phyloP scores from a whole-genome alignment of 306 rosid species.

The Cucurbita argyrosperma region DNA sequence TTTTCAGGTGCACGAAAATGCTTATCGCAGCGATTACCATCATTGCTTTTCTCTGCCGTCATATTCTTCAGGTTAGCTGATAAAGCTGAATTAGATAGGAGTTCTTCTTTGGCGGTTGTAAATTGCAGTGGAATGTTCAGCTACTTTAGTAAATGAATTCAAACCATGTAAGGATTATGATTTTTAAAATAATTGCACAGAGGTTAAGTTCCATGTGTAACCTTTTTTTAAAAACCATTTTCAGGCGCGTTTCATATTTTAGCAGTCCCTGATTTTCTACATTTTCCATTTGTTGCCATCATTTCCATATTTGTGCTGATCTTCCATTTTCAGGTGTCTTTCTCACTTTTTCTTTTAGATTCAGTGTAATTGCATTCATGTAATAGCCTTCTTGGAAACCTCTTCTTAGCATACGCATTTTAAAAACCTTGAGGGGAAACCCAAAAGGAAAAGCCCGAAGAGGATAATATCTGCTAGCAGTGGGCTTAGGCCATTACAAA shows the following conservation, averaged over 20 bases:
- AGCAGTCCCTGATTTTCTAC: background rate
- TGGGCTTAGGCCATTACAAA: too few species aligned
- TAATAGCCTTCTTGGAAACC: too few species aligned
- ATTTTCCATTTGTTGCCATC: background rate
- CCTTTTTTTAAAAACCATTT: background rate
- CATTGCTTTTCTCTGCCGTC: conserved; percentile 81
- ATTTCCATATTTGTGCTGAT: background rate
- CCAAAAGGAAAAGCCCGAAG: too few species aligned
- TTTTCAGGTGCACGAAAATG: conserved; percentile 93
- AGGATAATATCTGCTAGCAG: too few species aligned
- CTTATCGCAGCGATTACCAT: conserved; percentile 72
- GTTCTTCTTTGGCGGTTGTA: background rate
- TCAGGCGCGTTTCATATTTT: background rate
- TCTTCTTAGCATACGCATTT: too few species aligned
- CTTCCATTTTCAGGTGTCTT: background rate
- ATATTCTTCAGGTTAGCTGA: conserved; percentile 50
- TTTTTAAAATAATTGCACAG: background rate
- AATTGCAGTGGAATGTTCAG: background rate
- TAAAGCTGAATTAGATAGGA: background rate
- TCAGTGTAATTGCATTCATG: background rate
- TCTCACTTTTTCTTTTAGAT: background rate
- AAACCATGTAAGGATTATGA: background rate
- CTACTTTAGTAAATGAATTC: background rate
- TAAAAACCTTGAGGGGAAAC: too few species aligned
- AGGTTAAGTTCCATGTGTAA: background rate